Base-by-base conservation (phyloP, 495 filamentous ascomycete species). In the Bryoglossum gracile region DNA sequence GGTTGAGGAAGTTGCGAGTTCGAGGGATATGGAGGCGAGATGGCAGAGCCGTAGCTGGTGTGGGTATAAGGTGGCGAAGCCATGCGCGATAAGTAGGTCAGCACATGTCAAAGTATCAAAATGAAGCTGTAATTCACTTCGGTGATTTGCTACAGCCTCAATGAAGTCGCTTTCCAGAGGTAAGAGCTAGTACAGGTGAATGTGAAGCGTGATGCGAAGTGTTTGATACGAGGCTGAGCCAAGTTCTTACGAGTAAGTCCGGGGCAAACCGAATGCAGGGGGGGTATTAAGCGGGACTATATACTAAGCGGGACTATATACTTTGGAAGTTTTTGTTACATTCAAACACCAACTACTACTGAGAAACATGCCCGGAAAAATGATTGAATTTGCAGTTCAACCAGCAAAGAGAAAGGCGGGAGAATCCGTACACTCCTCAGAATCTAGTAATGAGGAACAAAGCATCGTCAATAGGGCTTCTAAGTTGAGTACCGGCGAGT, bases 51-150 rank as follows among this genome's bases (percentile, higher is more conserved):
- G 53, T 63, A 65, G 42, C 48, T 57, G 41, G 48, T 57, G 43
- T 54, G 43, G 28, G 21, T 50, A 54, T 65, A 66, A 3, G 77
- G 77, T 55, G 79, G 77, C 36, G 81, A 84, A 22, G 80, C 78
- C 82, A 86, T 86, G 14, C 24, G n/a, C n/a, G n/a, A n/a, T n/a
- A n/a, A n/a, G n/a, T n/a, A n/a, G n/a, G n/a, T n/a, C n/a, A n/a
- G n/a, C n/a, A n/a, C n/a, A n/a, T n/a, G n/a, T n/a, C n/a, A n/a
- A n/a, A n/a, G n/a, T n/a, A n/a, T n/a, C n/a, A n/a, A n/a, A n/a
- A n/a, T n/a, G n/a, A n/a, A n/a, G n/a, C n/a, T n/a, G n/a, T n/a
- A n/a, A n/a, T n/a, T n/a, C n/a, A n/a, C n/a, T n/a, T n/a, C n/a
- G n/a, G n/a, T n/a, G n/a, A n/a, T n/a, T n/a, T n/a, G n/a, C n/a